These are phyloP conservation scores for Boeremia lycopersici DNA, from an alignment of 2,329 filamentous ascomycete species.

Conservation along the genomic window DNA sequence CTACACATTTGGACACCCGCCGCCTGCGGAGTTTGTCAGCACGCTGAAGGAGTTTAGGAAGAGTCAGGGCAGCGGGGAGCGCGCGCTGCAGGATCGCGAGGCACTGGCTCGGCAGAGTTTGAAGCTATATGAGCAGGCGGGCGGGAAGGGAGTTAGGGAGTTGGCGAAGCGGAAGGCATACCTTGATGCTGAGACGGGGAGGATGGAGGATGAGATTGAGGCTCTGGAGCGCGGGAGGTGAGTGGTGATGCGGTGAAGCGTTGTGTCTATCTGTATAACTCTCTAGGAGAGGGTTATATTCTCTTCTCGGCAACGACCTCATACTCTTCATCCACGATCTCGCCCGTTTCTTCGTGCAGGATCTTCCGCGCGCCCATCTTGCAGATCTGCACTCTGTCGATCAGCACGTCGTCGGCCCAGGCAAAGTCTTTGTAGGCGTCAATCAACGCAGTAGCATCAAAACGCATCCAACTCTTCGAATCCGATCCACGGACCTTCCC, in stretches of 20 bases:
- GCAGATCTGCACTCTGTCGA: constrained; percentile 80
- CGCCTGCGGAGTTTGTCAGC: constrained; percentile 31
- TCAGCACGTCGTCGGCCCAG: constrained; percentile 71
- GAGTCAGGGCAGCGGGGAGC: constrained; percentile 37
- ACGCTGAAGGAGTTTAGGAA: constrained; percentile 43
- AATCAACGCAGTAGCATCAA: constrained; percentile 52
- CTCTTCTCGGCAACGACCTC: constrained; percentile 51
- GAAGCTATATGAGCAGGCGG: constrained; percentile 44
- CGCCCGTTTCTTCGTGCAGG: constrained; percentile 50
- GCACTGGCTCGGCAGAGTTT: constrained; percentile 42
- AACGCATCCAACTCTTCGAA: constrained; percentile 42
- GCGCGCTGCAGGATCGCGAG: constrained; percentile 39
- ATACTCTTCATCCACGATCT: constrained; percentile 59
- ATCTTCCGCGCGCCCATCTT: constrained; percentile 83
- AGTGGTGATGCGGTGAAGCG: background rate
- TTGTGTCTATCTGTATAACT: too few relatives aligned
- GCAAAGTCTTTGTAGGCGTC: constrained; percentile 66
- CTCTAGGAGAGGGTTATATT: background rate
- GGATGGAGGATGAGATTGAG: constrained; percentile 40
- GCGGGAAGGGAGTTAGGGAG: constrained; percentile 46
- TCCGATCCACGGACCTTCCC: constrained; percentile 16
- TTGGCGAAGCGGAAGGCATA: constrained; percentile 49
- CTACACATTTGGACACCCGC: constrained; percentile 34
- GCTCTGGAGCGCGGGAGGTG: constrained; percentile 29
- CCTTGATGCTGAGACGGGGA: constrained; percentile 43